These are phyloP conservation scores for Phytophthora vignae DNA, from an alignment of 352 stramenopile species.

Conservation along the genomic window DNA sequence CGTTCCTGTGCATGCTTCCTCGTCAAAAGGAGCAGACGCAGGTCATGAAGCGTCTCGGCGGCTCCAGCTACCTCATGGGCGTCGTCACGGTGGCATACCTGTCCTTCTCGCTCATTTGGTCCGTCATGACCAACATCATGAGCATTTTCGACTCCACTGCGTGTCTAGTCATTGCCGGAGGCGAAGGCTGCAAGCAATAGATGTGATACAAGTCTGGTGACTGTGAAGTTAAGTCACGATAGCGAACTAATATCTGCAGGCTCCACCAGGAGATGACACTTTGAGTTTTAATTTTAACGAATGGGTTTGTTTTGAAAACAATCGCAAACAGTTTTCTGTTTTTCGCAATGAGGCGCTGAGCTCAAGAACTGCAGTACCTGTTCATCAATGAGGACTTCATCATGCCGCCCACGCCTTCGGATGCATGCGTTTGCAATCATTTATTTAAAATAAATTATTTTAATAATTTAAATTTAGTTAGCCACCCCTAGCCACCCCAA, in stretches of 20 bases:
- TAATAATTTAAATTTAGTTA: too few relatives aligned
- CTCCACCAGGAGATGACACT: neutral
- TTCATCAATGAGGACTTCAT: too few relatives aligned
- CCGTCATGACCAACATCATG: conserved; percentile 67
- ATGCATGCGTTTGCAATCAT: too few relatives aligned
- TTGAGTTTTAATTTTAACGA: neutral
- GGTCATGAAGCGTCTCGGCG: conserved; percentile 67
- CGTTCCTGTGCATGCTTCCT: conserved; percentile 62
- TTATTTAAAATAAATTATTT: too few relatives aligned
- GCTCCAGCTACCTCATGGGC: conserved; percentile 62
- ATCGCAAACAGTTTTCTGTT: too few relatives aligned
- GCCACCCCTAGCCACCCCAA: too few relatives aligned
- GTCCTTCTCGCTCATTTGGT: conserved; percentile 57
- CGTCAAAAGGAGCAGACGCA: conserved; percentile 74
- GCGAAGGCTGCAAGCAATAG: conserved; percentile 46
- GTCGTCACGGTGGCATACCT: conserved; percentile 52
- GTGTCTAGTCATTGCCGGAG: conserved; percentile 66
- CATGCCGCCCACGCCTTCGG: too few relatives aligned
- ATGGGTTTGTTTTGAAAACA: too few relatives aligned
- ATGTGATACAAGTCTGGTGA: conserved; percentile 1
- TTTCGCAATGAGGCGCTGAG: too few relatives aligned
- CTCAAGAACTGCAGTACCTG: too few relatives aligned
- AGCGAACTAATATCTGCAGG: conserved; percentile 2
- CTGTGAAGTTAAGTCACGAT: conserved; percentile 8
- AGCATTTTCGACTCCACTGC: conserved; percentile 62